Evolutionary conservation across 176 grass and related monocot genomes (phyloP).

Genomic region (Oryza brachyantha): DNA sequence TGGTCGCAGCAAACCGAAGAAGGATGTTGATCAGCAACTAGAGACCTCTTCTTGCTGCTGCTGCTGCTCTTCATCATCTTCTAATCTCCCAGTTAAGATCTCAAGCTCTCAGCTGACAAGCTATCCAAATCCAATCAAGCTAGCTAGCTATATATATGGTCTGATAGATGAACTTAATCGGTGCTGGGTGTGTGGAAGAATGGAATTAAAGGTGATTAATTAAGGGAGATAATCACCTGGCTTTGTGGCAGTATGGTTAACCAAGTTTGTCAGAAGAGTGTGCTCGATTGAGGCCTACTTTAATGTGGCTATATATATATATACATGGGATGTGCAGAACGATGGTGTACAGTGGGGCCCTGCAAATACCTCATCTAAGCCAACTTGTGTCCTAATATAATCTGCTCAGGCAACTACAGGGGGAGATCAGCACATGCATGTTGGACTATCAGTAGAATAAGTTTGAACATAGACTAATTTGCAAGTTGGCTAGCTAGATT

Average conservation of each 20-base stretch:
- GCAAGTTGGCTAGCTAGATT: neutral
- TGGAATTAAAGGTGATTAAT: neutral
- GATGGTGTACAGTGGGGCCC: neutral
- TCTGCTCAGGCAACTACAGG: neutral
- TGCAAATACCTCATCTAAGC: neutral
- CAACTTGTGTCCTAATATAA: neutral
- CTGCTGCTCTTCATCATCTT: constrained; percentile 15
- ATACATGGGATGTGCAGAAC: neutral
- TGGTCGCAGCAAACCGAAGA: neutral
- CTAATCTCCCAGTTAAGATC: neutral
- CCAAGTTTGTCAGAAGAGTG: neutral
- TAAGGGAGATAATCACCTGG: neutral
- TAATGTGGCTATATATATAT: neutral
- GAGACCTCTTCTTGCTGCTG: neutral
- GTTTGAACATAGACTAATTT: neutral
- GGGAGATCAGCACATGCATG: neutral
- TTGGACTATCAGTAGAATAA: neutral
- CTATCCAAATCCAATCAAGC: neutral
- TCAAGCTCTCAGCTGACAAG: neutral
- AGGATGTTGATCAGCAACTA: neutral
- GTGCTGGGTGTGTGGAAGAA: neutral
- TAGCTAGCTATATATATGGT: too few relatives aligned
- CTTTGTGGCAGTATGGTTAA: neutral
- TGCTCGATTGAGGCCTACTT: too few relatives aligned
- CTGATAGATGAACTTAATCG: too few relatives aligned